Conservation (phyloP, 2,329 filamentous ascomycete species). For the Stagonosporopsis chrysanthemi region DNA sequence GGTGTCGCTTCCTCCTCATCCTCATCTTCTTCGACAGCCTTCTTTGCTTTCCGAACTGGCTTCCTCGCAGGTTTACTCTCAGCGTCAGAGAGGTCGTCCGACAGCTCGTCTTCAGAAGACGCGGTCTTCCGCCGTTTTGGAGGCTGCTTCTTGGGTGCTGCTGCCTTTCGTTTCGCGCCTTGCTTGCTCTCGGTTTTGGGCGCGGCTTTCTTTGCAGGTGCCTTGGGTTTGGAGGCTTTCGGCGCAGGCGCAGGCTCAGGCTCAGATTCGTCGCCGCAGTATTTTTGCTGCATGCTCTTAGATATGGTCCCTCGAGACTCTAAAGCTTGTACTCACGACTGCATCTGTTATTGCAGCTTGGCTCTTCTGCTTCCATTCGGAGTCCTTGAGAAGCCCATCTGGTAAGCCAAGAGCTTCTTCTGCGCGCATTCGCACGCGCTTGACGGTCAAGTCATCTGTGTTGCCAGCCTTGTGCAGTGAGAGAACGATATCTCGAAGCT, state of each 20-base stretch:
- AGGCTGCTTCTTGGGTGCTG: slow-evolving; percentile 37
- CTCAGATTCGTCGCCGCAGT: slow-evolving; percentile 37
- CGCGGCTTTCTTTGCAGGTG: slow-evolving; percentile 15
- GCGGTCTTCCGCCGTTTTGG: slow-evolving; percentile 43
- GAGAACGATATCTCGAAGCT: slow-evolving; percentile 52
- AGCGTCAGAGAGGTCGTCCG: slow-evolving; percentile 33
- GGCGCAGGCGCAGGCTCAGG: slow-evolving; percentile 28
- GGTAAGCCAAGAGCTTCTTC: slow-evolving; percentile 61
- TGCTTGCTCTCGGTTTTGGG: slow-evolving; percentile 33
- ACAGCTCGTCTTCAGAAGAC: slow-evolving; percentile 42
- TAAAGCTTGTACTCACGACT: slow-evolving; percentile 32
- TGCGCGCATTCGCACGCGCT: slow-evolving; percentile 61
- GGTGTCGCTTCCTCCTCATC: slow-evolving; percentile 34
- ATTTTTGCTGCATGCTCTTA: slow-evolving; percentile 34
- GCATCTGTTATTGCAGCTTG: slow-evolving; percentile 37
- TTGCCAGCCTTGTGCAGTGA: slow-evolving; percentile 52
- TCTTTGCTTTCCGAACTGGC: slow-evolving; percentile 32
- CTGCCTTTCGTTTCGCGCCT: slow-evolving; percentile 44
- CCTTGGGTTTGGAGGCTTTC: slow-evolving; percentile 7
- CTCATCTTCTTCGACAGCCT: slow-evolving; percentile 39
- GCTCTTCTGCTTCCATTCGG: slow-evolving; percentile 64
- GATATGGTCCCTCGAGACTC: background rate
- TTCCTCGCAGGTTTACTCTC: slow-evolving; percentile 41
- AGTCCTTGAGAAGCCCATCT: slow-evolving; percentile 63
- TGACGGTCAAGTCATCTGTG: slow-evolving; percentile 63